phyloP scores from a whole-genome alignment of 139 green algal genomes.

The Chlorella sp. region DNA sequence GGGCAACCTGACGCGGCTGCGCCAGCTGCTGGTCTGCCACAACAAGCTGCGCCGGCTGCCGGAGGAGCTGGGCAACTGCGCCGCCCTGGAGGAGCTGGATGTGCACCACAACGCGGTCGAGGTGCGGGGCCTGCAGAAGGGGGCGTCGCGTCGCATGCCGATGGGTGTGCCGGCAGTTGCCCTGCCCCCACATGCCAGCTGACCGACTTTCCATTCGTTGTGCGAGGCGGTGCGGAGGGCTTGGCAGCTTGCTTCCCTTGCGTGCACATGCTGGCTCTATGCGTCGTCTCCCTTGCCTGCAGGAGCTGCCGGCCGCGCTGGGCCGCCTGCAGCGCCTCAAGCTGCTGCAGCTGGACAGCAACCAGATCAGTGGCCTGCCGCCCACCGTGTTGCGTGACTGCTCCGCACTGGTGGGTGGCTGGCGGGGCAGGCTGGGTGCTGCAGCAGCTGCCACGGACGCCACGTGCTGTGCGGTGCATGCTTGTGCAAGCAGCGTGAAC shows the following conservation, averaged over 20 bases:
- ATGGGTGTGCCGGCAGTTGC: not conserved
- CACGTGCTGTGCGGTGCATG: no score
- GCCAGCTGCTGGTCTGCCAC: constrained; percentile 41
- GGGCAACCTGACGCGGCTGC: constrained; percentile 38
- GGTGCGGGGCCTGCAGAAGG: not conserved
- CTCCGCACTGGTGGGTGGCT: constrained; percentile 39
- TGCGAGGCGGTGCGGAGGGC: no score
- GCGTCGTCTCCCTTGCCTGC: not conserved
- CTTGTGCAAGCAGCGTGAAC: no score
- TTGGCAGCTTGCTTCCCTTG: not conserved
- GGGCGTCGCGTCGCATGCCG: no score
- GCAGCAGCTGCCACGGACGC: no score
- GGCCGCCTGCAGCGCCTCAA: constrained; percentile 59
- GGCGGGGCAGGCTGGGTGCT: no score
- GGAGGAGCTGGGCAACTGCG: constrained; percentile 31
- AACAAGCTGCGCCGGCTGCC: constrained; percentile 42
- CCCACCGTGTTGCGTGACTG: constrained; percentile 68
- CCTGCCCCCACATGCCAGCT: not conserved
- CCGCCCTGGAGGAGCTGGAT: constrained; percentile 56
- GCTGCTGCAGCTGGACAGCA: constrained; percentile 66
- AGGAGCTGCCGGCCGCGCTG: constrained; percentile 50
- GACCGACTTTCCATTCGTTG: not conserved
- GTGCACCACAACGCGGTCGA: constrained; percentile 49
- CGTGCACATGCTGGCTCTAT: not conserved
- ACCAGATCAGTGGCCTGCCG: constrained; percentile 68